Base-by-base conservation (phyloP, 2,329 filamentous ascomycete species). In the Rutstroemia sp. region DNA sequence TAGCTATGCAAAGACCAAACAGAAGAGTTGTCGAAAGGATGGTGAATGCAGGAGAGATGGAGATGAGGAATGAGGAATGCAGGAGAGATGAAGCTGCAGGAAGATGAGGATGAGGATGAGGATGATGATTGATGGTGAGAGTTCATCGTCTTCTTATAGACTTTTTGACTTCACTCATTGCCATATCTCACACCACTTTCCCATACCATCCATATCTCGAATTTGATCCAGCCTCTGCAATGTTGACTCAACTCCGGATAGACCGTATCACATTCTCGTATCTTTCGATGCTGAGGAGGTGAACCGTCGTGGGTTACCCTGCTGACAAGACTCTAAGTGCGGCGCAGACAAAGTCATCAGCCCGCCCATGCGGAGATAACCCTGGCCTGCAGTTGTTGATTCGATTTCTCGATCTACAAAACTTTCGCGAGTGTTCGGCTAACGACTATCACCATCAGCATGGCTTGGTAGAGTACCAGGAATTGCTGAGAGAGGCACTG, bases 71-170 rank as follows among this genome's bases (percentile, higher is more conserved):
- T 27, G 7, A 8, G 18, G 27, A 19, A 37, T 6, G 27, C 14
- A 34, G 30, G 10, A 42, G 39, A 5, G 39, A 18, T 18, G 39
- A 42, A 8, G 39, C 38, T 38, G n/a, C 21, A 3, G 18, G 34
- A 50, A 1, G 23, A 18, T 49, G 37, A 12, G 27, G 37, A 49
- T 21, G 34, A 19, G 16, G 37, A 55, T 39, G 41, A 41, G 21
- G 49, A 47, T 52, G 12, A 9, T 52, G 49, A 16, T 52, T 44
- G 39, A 56, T 49, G 16, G 25, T 8, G 30, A 56, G 47, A 52
- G 23, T 45, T 52, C 30, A 23, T 16, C 27, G 3, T 3, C 39
- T 56, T 52, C 34, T 50, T 56, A 56, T 56, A 56, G 19, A 39
- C n/a, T 37, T 52, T 44, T 45, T 10, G 25, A 44, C 8, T 50